Evolutionary conservation across 2,329 filamentous ascomycete genomes (phyloP).

Genomic region (Diplodia intermedia): DNA sequence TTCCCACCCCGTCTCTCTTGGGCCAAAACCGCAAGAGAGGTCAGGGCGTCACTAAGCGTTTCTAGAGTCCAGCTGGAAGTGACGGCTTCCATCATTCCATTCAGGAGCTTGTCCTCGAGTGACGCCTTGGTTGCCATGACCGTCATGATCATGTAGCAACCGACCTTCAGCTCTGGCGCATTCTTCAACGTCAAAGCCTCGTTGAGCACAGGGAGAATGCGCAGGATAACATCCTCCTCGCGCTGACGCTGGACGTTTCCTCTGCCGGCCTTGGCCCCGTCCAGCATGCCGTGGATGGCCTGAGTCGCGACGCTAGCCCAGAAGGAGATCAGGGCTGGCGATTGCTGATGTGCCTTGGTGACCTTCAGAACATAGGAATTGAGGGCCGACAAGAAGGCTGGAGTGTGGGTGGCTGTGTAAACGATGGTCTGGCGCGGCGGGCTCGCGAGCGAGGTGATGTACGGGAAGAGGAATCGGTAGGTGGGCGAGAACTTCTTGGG

Average conservation of each 20-base stretch:
- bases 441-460: slow-evolving; percentile 76
- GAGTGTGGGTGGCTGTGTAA: slow-evolving; percentile 80
- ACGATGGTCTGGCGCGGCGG: slow-evolving; percentile 84
- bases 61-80: slow-evolving; percentile 77
- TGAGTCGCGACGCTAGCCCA: slow-evolving; percentile 91
- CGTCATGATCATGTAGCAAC: slow-evolving; percentile 88
- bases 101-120: slow-evolving; percentile 79
- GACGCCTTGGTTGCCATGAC: slow-evolving; percentile 84
- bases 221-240: slow-evolving; percentile 77
- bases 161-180: slow-evolving; percentile 79
- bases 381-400: slow-evolving; percentile 75
- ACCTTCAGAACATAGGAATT: slow-evolving; percentile 81
- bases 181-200: slow-evolving; percentile 78
- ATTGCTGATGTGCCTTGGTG: slow-evolving; percentile 73
- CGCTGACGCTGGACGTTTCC: slow-evolving; percentile 78
- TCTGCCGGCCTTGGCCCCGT: slow-evolving; percentile 77
- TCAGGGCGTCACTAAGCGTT: slow-evolving; percentile 74
- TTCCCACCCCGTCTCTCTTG: slow-evolving; percentile 76
- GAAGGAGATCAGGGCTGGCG: slow-evolving; percentile 81
- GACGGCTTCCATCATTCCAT: slow-evolving; percentile 88
- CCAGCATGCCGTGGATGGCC: slow-evolving; percentile 81
- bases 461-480: slow-evolving; percentile 85
- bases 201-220: slow-evolving; percentile 72
- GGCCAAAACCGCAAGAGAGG: slow-evolving; percentile 80
- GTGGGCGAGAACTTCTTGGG: slow-evolving; percentile 75